Base-by-base conservation (phyloP, 2,329 filamentous ascomycete genomes). In the Talaromyces verruculosus region DNA sequence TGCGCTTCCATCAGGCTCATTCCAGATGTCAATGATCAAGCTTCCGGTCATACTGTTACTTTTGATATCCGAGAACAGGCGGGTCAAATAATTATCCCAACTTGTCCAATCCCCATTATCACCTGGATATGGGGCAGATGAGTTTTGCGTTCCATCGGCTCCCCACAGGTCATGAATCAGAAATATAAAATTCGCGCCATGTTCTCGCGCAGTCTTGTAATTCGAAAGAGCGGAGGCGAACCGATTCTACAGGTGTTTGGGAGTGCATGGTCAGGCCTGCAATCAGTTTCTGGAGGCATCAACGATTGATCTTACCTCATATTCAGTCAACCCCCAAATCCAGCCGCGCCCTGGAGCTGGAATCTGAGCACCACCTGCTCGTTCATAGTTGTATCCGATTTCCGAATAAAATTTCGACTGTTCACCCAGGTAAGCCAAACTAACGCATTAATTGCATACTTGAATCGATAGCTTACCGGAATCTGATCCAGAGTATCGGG, bases 11-110 rank as follows among this genome's bases (percentile, higher is more conserved):
- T 85, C 83, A 0, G 84, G 82, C 72, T 86, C 84, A 65, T 86
- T 86, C 84, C 84, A 86, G 41, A 84, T 79, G 61, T 86, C 84
- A 10, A 82, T 72, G 0, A 82, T 74, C 0, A 85, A 68, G 0
- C 76, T 78, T 10, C 25, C 22, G 25, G 47, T 51, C 47, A 51
- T 51, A 30, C 47, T 30, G 25, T 51, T 51, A 28, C 22, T 28
- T 17, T 51, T 51, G 22, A 51, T 51, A 47, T 74, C 72, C 11
- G 64, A 41, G 41, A 72, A 65, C n/a, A 73, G 15, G 6, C 66
- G 68, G 1, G 43, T 37, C 28, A 71, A 65, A 41, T 58, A 70
- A 17, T 55, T 47, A 25, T 71, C 69, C 60, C 61, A 69, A n/a
- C 74, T 69, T 1, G 75, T 72, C 82, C 83, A 86, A 69, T 84